phyloP scores from a whole-genome alignment of 768 basidiomycete species.

The Lactifluus hygrophoroides region DNA sequence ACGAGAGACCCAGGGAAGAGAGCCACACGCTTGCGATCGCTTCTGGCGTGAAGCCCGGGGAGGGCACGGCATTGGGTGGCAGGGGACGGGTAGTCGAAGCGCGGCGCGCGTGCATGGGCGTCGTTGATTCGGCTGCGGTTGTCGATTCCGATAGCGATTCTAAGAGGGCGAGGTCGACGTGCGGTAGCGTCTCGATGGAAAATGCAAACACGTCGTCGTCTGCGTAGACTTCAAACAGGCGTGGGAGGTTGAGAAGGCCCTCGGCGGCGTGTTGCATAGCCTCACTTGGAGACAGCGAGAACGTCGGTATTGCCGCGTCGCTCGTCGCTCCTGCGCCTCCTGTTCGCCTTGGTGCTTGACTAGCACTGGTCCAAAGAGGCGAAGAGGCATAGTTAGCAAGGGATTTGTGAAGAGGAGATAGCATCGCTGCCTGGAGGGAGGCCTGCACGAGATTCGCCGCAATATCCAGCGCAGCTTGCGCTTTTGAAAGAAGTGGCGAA shows the following conservation, averaged over 20 bases:
- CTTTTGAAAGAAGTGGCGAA: constrained; percentile 41
- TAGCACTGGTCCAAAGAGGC: constrained; percentile 53
- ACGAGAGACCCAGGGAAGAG: constrained; percentile 74
- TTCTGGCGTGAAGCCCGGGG: constrained; percentile 49
- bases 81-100: constrained; percentile 21
- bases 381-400: constrained; percentile 63
- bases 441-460: constrained; percentile 71
- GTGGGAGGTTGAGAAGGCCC: constrained; percentile 86
- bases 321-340: constrained; percentile 31
- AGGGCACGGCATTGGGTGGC: constrained; percentile 3
- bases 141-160: constrained; percentile 38
- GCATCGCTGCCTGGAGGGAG: constrained; percentile 72
- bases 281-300: constrained; percentile 88
- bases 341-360: constrained; percentile 39
- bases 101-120: constrained; percentile 28
- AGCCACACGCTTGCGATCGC: constrained; percentile 87
- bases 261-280: constrained; percentile 85
- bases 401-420: constrained; percentile 71
- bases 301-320: constrained; percentile 74
- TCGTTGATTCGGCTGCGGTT: constrained; percentile 18
- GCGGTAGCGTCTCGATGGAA: constrained; percentile 75
- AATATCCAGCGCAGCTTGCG: constrained; percentile 45
- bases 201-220: constrained; percentile 87
- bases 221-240: constrained; percentile 91
- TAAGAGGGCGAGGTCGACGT: constrained; percentile 48